phyloP scores from a whole-genome alignment of 371 early-diverging fungal genomes.

The Gilbertella persicaria region DNA sequence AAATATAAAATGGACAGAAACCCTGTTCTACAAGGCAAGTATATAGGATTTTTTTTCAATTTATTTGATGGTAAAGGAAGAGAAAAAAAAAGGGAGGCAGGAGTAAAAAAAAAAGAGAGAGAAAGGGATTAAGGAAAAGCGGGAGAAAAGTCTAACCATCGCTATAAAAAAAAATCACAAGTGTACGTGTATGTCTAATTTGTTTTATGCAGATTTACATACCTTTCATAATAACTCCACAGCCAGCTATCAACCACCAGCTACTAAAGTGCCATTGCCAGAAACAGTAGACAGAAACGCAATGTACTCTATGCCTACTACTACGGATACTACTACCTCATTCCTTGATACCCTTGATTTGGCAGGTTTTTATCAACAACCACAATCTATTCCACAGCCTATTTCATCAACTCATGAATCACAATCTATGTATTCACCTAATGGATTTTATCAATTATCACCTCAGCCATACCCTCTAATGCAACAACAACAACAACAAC shows the following conservation, averaged over 20 bases:
- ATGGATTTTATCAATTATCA: neutral
- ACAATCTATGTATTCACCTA: neutral
- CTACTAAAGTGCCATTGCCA: slow-evolving; percentile 5
- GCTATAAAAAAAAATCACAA: no score
- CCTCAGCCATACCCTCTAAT: slow-evolving; percentile 5
- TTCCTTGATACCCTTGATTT: slow-evolving; percentile 17
- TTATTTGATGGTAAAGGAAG: slow-evolving; percentile 4
- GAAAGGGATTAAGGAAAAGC: no score
- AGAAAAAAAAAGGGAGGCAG: neutral
- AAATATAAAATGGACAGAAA: slow-evolving; percentile 21
- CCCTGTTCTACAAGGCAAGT: slow-evolving; percentile 24
- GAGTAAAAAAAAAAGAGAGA: neutral
- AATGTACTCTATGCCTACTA: slow-evolving; percentile 8
- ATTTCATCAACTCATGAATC: neutral
- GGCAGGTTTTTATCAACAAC: slow-evolving; percentile 1
- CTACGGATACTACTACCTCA: neutral
- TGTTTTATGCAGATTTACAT: slow-evolving; percentile 23
- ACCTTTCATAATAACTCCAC: slow-evolving; percentile 15
- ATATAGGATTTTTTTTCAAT: neutral
- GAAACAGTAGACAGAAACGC: slow-evolving; percentile 1
- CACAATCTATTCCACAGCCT: neutral
- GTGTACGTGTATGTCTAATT: neutral
- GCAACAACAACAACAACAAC: slow-evolving; percentile 3
- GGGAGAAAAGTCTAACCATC: no score
- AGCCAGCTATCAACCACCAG: neutral